phyloP scores from a whole-genome alignment of 768 basidiomycete genomes.

The Termitomyces sp. region DNA sequence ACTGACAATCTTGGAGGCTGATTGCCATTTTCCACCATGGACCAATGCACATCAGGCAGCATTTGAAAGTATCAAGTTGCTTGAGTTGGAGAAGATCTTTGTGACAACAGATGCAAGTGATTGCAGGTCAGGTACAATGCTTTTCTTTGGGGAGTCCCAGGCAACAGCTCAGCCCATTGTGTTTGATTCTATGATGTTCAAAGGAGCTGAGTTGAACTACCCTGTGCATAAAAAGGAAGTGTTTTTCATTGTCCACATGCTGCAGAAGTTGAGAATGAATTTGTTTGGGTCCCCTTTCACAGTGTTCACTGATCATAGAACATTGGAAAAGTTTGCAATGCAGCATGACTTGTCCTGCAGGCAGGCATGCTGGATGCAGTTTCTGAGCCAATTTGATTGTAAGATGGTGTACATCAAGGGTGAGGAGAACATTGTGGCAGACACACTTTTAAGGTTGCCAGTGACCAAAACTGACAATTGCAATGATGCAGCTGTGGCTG shows the following conservation, averaged over 20 bases:
- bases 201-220: not conserved
- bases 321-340: no score
- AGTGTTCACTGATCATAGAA: not conserved
- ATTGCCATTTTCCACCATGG: not conserved
- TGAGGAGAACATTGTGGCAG: no score
- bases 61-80: not conserved
- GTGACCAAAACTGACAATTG: no score
- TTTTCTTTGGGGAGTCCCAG: slow-evolving; percentile 2
- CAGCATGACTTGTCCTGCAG: no score
- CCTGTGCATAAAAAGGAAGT: not conserved
- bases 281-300: not conserved
- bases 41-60: not conserved
- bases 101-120: slow-evolving; percentile 25
- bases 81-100: slow-evolving; percentile 22
- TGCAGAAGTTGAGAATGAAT: not conserved
- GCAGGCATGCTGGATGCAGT: no score
- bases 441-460: no score
- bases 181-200: not conserved
- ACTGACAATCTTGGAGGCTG: not conserved
- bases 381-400: no score
- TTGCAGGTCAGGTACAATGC: not conserved
- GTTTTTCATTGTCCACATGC: not conserved
- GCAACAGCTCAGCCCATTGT: not conserved
- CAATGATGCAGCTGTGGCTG: no score
- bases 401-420: no score